Conservation (phyloP, 164 flowering plant species). For the Chimonanthus praecox region DNA sequence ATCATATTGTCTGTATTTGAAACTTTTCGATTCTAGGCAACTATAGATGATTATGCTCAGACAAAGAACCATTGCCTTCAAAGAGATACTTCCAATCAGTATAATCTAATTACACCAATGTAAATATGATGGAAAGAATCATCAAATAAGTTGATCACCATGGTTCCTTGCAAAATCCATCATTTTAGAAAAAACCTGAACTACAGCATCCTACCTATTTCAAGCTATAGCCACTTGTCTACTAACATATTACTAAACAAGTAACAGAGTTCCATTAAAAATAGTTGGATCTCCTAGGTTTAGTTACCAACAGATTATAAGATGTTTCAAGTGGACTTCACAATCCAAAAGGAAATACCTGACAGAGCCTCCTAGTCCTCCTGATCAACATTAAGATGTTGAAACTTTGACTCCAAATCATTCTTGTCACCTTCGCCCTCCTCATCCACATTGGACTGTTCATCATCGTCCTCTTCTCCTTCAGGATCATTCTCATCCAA, state of each 20-base stretch:
- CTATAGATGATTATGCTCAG: neutral
- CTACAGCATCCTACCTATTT: neutral
- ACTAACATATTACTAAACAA: neutral
- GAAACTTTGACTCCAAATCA: constrained; percentile 49
- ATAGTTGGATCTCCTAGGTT: neutral
- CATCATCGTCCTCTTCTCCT: constrained; percentile 52
- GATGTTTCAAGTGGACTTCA: neutral
- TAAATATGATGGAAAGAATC: neutral
- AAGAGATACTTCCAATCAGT: neutral
- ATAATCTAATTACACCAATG: neutral
- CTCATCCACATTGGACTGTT: constrained; percentile 32
- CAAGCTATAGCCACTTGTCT: neutral
- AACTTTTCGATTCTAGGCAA: too few relatives aligned
- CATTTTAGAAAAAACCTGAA: neutral
- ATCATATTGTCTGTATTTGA: too few relatives aligned
- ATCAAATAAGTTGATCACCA: neutral
- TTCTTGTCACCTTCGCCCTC: constrained; percentile 12
- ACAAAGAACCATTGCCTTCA: neutral
- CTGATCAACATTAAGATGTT: constrained; percentile 42
- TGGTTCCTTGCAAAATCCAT: neutral
- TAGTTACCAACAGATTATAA: neutral
- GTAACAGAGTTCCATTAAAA: neutral
- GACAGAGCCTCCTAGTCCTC: constrained; percentile 9
- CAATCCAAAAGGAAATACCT: neutral
- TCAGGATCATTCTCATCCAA: constrained; percentile 88